Evolutionary conservation across 306 rosid species (phyloP).

Genomic region (Acacia melanoxylon): DNA sequence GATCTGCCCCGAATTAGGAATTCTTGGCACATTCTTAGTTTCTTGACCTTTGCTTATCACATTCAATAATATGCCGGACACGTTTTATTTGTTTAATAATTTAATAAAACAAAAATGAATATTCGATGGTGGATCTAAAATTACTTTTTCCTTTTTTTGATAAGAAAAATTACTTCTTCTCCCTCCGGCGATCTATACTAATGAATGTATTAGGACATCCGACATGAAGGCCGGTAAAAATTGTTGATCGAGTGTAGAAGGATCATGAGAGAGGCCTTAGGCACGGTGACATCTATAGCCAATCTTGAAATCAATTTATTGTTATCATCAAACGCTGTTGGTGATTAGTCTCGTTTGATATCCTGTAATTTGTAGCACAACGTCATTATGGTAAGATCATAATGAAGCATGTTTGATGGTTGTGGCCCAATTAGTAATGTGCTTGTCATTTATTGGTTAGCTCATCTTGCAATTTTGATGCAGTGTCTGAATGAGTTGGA

Average conservation of each 20-base stretch:
- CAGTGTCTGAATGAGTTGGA: slow-evolving; percentile 80
- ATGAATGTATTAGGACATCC: background rate
- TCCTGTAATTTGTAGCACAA: background rate
- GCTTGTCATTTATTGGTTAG: slow-evolving; percentile 8
- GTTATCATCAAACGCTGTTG: slow-evolving; percentile 10
- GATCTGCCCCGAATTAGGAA: background rate
- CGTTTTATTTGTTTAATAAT: background rate
- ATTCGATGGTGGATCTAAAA: slow-evolving; percentile 1
- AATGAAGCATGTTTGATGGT: background rate
- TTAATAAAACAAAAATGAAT: background rate
- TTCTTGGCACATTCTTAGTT: background rate
- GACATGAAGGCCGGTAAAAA: slow-evolving; percentile 6
- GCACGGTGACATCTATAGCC: background rate
- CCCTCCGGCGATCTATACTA: background rate
- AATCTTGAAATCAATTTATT: background rate
- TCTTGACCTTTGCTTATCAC: background rate
- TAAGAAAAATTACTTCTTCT: background rate
- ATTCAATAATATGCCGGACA: background rate
- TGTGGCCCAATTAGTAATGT: background rate
- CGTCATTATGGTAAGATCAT: background rate
- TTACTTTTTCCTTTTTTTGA: background rate
- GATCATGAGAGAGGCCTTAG: background rate
- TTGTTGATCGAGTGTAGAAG: slow-evolving; percentile 1
- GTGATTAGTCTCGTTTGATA: background rate
- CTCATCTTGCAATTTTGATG: slow-evolving; percentile 29